Evolutionary conservation across 176 grass and related monocot genomes (phyloP), one percentile per base, ranked within the genome.

Genomic region (Alloteropsis semialata): DNA sequence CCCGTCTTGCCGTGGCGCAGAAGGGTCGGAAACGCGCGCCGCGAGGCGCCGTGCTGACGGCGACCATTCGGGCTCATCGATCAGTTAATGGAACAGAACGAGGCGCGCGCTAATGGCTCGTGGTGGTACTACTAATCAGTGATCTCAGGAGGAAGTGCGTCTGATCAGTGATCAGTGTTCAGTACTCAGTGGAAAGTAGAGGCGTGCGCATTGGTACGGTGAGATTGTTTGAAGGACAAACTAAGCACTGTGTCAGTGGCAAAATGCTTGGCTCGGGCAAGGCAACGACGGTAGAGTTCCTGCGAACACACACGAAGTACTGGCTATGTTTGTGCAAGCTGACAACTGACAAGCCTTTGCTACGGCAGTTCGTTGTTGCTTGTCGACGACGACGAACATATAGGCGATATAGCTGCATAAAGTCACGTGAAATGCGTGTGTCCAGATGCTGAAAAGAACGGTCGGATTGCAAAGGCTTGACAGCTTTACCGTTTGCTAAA

Each of bases 1-100:
- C n/a, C 24, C 28, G 22, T 59, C 67, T 46, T 87, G 70, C 39
- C 70, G 48, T 81, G 85, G 69, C 69, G 73, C 85, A 81, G 12
- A 87, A 81, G 85, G 60, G 46, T 81, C 77, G 59, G 85, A 81
- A 75, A 56, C 59, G 42, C 43, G 8, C 48, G 10, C 18, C n/a
- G 39, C 9, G 61, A 14, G 49, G 22, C 56, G 37, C 48, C 28
- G 69, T 57, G 76, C 69, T 46, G 69, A 81, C 55, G 59, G 77
- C 3, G 59, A 81, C 76, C 19, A 30, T 74, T 75, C 72, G 34
- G 25, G 61, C 8, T 16, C 7, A 54, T 36, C 21, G 29, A 54
- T 36, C 21, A 39, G 65, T 77, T 43, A 28, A 58, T 69, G 49
- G 37, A 77, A 77, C 15, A 54, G 18, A 10, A 45, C n/a, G n/a